phyloP scores from a whole-genome alignment of 768 basidiomycete species.

The Coprinellus micaceus region DNA sequence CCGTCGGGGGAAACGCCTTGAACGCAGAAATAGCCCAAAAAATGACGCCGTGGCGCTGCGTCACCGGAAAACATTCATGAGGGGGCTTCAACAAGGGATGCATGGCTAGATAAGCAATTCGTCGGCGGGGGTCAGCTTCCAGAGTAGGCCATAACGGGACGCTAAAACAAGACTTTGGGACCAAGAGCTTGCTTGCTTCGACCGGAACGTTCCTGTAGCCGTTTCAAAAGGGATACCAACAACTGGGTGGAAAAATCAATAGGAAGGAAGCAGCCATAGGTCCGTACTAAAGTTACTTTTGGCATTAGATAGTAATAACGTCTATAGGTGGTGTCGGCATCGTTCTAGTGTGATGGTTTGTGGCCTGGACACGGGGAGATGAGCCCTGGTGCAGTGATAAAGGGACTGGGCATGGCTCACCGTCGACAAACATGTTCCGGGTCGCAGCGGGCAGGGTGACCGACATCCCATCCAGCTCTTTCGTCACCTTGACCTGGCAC shows the following conservation, averaged over 20 bases:
- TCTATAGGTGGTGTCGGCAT: neutral
- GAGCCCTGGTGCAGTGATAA: neutral
- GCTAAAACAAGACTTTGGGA: neutral
- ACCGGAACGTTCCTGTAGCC: neutral
- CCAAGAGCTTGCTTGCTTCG: neutral
- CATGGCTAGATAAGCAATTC: neutral
- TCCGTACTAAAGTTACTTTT: neutral
- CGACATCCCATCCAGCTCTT: conserved; percentile 79
- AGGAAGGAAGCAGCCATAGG: neutral
- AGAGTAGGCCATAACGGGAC: neutral
- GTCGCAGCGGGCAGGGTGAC: conserved; percentile 89
- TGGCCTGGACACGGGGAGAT: conserved; percentile 5
- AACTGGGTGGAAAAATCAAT: neutral
- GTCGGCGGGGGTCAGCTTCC: neutral
- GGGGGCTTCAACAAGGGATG: neutral
- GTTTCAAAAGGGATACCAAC: neutral
- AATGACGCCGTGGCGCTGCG: neutral
- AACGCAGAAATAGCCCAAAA: neutral
- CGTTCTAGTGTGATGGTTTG: conserved; percentile 9
- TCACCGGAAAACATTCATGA: neutral
- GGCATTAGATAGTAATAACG: neutral
- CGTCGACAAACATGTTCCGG: conserved; percentile 96
- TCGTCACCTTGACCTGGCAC: conserved; percentile 74
- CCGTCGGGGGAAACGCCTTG: neutral
- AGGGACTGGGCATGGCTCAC: conserved; percentile 36